Evolutionary conservation across 441 rosid species (phyloP), one percentile per base, ranked within the genome.

Genomic region (Erodium texanum): DNA sequence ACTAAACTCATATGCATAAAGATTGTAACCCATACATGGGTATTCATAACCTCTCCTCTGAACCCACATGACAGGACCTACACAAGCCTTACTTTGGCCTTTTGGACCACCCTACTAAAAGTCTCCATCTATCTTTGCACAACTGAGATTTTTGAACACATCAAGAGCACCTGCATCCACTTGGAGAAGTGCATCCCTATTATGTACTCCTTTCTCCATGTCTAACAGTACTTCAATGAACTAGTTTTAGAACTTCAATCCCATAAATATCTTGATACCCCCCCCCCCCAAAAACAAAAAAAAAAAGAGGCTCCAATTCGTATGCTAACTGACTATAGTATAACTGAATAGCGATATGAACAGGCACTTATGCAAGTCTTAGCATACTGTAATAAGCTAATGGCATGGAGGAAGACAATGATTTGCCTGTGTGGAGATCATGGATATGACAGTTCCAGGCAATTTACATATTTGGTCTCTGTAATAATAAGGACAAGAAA

Each of bases 81-180:
- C 15, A 11, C n/a, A 41, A 41, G 50, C 50, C 15, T 41, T 24
- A 56, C 62, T 56, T 56, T 56, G 22, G 24, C 24, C 18, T 22
- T 56, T 56, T 56, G 62, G 62, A 56, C 62, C 62, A 56, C 62
- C 62, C 22, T 18, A 16, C 62, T 54, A 56, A 32, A 32, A 32
- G 62, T 56, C 62, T 9, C 62, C 18, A 56, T 56, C 24, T 20
- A 0, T 54, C 61, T 54, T 2, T 18, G 23, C 24, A 19, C 24
- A 19, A 56, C 24, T 9, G 11, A 20, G 24, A 20, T 56, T 56
- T 56, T 10, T 14, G 7, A 56, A 56, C 24, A 7, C 62, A 56
- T 41, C 50, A 41, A 41, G 62, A 19, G 62, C 11, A 19, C 62
- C 62, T 56, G 62, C 24, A 56, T 56, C 62, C 62, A 56, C 62